Evolutionary conservation across 192 early-diverging fungal genomes (phyloP), one percentile per base, ranked within the genome.

Genomic region (Coemansia reversa): DNA sequence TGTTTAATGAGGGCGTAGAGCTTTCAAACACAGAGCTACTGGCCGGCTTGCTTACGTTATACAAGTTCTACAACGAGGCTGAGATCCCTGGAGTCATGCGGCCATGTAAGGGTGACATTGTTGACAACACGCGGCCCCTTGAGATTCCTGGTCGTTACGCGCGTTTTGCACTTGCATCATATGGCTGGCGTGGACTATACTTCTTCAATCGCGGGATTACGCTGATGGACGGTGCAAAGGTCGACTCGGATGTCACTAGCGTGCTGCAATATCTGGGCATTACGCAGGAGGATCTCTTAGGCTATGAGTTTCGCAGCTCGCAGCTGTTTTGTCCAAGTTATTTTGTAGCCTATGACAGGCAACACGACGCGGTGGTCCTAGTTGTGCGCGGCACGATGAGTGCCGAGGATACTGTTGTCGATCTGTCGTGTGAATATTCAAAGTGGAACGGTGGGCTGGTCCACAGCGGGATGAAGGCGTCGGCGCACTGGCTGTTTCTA

Each of bases 391-490:
- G 90, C 7, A 88, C 87, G 0, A 89, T 90, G 89, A 90, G 88
- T 48, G 78, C 84, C 0, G 85, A 88, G 61, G 91, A 92, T 60
- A 87, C 90, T 1, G 60, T 92, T 27, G 89, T 90, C 0, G 91
- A 92, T 66, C 62, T 92, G 19, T 86, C 85, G 0, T 92, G 90
- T 60, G 89, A 89, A 66, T 92, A 92, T 65, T 80, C 86, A 50
- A 88, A 86, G 32, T 91, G 89, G 89, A 84, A 86, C 52, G 91
- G 90, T 49, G 91, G 91, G 0, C 72, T 90, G 14, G 87, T 91
- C 32, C 91, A 92, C 55, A 84, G 84, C 51, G 91, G 91, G 5
- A 88, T 91, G 81, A 86, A 89, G 77, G 83, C 85, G 16, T 86
- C 89, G 7, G 91, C 91, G 11, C 82, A 87, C 47, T 92, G 87